Percentiles rank a stretch among this genome's conserved stretches.
phyloP scores from a whole-genome alignment of 2,329 filamentous ascomycete genomes.

The Fusarium goolgardi region DNA sequence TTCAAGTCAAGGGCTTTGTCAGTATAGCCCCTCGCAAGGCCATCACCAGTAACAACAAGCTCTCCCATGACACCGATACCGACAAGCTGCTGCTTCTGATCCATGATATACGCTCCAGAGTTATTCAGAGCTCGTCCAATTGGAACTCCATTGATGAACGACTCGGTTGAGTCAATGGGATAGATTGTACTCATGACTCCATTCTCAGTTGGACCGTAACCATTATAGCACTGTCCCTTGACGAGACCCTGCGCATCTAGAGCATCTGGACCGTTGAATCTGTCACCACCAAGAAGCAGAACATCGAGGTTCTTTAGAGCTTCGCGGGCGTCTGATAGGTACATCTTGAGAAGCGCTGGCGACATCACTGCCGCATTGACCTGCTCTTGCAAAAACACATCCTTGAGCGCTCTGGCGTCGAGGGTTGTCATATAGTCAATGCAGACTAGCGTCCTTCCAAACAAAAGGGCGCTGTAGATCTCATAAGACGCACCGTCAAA shows the following conservation, averaged over 20 bases:
- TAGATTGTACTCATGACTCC: conserved; percentile 34
- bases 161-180: background rate
- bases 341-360: conserved; percentile 33
- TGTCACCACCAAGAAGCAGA: conserved; percentile 31
- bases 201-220: conserved; percentile 46
- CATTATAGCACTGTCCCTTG: conserved; percentile 11
- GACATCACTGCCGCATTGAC: conserved; percentile 18
- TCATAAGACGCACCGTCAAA: conserved; percentile 40
- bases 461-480: conserved; percentile 36
- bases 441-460: conserved; percentile 37
- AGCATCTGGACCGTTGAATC: conserved; percentile 23
- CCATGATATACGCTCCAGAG: conserved; percentile 40
- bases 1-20: conserved; percentile 12
- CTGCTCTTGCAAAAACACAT: conserved; percentile 7
- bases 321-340: conserved; percentile 5
- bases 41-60: conserved; percentile 44
- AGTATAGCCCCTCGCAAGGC: conserved; percentile 28
- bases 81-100: conserved; percentile 32
- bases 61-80: conserved; percentile 43
- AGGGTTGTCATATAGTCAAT: conserved; percentile 33
- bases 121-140: conserved; percentile 40
- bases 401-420: conserved; percentile 17
- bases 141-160: conserved; percentile 37
- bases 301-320: conserved; percentile 15
- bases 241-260: background rate